Evolutionary conservation across 441 rosid species (phyloP), one percentile per base, ranked within the genome.

Genomic region (Adansonia gregorii): DNA sequence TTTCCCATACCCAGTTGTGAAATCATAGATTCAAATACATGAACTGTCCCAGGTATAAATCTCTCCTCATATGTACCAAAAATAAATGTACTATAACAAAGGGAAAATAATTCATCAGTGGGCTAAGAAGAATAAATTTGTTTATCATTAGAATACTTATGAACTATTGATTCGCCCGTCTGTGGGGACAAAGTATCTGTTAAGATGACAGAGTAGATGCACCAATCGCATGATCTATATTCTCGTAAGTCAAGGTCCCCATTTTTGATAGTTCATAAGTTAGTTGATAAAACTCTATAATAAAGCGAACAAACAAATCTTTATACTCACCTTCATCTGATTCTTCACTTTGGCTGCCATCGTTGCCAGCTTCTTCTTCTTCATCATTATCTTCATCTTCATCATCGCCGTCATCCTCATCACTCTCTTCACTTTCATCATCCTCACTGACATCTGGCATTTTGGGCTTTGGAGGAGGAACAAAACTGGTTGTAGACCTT

Each of bases 391-490:
- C 85, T 0, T 78, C 81, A 9, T 74, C 61, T 0, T 85, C 87
- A 0, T 83, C 83, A 5, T 77, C 83, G 0, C 77, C 87, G 4
- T 51, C 67, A 5, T 81, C 83, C 8, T 79, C 83, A 8, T 75
- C 82, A 54, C 65, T 74, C 45, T 82, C 82, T 48, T 82, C 86
- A 19, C 81, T 24, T 46, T 80, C 90, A 73, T 84, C 85, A 35
- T 77, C 77, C 9, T 82, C 89, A 80, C 82, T 87, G 74, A 82
- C 90, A 20, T 80, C 88, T 5, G 90, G 87, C 74, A 88, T 70
- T 80, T 87, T 86, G 66, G 95, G 94, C 88, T 88, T 93, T 79
- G 91, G 91, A 64, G 95, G 93, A 78, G 89, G 80, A 41, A 75
- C 80, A 58, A 87, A 93, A 79, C 91, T 91, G 67, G 84, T 80